Evolutionary conservation across 805 yeast species (phyloP), one percentile per base, ranked within the genome.

Genomic region (Babjeviella inositovora): DNA sequence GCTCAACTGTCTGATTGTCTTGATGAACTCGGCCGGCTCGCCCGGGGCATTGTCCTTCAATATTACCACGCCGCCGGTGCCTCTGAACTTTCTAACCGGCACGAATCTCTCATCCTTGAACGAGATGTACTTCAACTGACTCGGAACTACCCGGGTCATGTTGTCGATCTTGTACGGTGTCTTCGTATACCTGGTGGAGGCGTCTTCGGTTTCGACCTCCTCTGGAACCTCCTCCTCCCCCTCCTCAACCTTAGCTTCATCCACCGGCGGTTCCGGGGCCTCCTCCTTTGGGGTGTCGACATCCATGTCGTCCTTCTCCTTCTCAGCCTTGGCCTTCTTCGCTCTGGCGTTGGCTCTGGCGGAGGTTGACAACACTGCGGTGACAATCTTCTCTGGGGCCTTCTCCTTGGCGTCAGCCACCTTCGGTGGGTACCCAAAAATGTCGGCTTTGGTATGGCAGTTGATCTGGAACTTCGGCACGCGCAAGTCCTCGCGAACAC

Each of bases 341-440:
- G 93, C 93, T 46, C 96, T 72, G 16, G 87, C 90, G 47, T 79
- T 81, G n/a, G 95, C 95, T 45, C 73, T 75, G 10, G 73, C 81
- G 3, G 98, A 87, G 1, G 96, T 87, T 3, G 96, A 84, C 26
- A 90, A 61, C 9, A 90, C 93, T 3, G 96, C 98, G 19, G 93
- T 80, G 2, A 84, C 79, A 23, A 84, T 65, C 53, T 80, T 84
- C 45, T 82, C 96, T 4, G 85, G 81, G 25, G 73, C 82, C 42
- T 80, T 79, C 34, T 70, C 79, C 30, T 72, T 71, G 21, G 71
- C 66, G 37, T 72, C 85, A 42, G 80, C 93, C 9, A 64, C 57
- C 54, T 76, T 80, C 25, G 93, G 87, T 23, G 97, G 97, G 45
- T 87, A 90, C 23, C 68, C 81, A 53, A 85, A 90, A 27, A 67